Conservation (phyloP, 108 stramenopile genomes). For the Cyclotella sp. region DNA sequence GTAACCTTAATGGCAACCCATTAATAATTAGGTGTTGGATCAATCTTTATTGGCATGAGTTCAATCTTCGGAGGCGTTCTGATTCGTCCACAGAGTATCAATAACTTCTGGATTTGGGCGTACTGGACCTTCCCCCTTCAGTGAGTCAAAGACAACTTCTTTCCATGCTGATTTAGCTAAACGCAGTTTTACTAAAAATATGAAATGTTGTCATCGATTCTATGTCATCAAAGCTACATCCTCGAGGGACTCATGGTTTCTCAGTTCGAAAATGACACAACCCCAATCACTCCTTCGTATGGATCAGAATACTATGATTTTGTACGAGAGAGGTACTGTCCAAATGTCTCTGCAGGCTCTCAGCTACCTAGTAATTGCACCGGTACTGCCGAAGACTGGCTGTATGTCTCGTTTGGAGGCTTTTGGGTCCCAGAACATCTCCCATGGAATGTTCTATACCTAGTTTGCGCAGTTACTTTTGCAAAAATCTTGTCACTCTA, state of each 20-base stretch:
- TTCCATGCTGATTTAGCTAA: not conserved
- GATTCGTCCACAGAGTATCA: constrained; percentile 64
- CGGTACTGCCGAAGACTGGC: constrained; percentile 76
- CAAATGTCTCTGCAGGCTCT: constrained; percentile 12
- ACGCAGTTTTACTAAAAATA: not conserved
- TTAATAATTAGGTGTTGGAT: constrained; percentile 57
- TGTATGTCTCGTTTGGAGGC: constrained; percentile 61
- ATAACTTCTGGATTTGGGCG: constrained; percentile 59
- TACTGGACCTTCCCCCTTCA: constrained; percentile 61
- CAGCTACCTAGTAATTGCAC: constrained; percentile 17
- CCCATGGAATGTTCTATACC: constrained; percentile 56
- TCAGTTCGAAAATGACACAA: constrained; percentile 63
- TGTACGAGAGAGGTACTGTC: constrained; percentile 36
- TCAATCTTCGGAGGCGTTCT: constrained; percentile 67
- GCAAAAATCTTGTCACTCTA: constrained; percentile 51
- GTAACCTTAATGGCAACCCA: not conserved
- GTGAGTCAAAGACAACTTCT: not conserved
- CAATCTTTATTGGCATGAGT: constrained; percentile 54
- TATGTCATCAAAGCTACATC: constrained; percentile 32
- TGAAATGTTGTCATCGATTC: not conserved
- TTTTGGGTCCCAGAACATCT: constrained; percentile 57
- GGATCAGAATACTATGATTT: constrained; percentile 56
- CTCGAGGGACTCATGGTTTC: constrained; percentile 65
- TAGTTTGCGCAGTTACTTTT: constrained; percentile 48
- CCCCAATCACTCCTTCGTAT: constrained; percentile 58